Evolutionary conservation across 306 rosid genomes (phyloP).

Genomic region (Psophocarpus tetragonolobus): DNA sequence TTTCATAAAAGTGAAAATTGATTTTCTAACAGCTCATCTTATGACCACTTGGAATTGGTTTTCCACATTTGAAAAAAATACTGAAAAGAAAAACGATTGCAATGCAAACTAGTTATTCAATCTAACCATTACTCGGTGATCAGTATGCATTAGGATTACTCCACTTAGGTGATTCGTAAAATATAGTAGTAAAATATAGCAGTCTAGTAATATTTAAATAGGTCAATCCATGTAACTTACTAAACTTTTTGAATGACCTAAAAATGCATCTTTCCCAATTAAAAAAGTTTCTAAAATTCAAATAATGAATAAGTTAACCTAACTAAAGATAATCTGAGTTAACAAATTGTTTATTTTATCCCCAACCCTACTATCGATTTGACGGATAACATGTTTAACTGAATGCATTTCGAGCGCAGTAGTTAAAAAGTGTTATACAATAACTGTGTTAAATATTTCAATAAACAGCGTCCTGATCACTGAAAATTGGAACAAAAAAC

Average conservation of each 20-base stretch:
- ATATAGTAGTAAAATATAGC: too few species aligned
- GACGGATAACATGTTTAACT: neutral
- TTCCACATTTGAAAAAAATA: neutral
- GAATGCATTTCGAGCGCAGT: constrained; percentile 7
- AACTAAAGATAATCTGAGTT: neutral
- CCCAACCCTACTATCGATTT: neutral
- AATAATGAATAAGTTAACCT: neutral
- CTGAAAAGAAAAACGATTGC: neutral
- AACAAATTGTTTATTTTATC: neutral
- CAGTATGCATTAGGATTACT: too few species aligned
- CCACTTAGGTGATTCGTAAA: too few species aligned
- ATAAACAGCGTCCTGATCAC: constrained; percentile 21
- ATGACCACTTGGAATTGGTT: neutral
- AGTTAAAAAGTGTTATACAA: neutral
- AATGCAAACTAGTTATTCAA: neutral
- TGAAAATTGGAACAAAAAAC: constrained; percentile 31
- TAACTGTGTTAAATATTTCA: constrained; percentile 8
- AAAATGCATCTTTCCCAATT: too few species aligned
- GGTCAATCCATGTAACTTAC: too few species aligned
- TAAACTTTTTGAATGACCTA: too few species aligned
- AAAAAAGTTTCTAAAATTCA: too few species aligned
- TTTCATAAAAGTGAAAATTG: neutral
- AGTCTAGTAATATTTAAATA: too few species aligned
- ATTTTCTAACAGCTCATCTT: neutral
- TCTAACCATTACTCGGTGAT: neutral